Evolutionary conservation across 1,284 basidiomycete species (phyloP).

Genomic region (Papiliotrema terrestris): DNA sequence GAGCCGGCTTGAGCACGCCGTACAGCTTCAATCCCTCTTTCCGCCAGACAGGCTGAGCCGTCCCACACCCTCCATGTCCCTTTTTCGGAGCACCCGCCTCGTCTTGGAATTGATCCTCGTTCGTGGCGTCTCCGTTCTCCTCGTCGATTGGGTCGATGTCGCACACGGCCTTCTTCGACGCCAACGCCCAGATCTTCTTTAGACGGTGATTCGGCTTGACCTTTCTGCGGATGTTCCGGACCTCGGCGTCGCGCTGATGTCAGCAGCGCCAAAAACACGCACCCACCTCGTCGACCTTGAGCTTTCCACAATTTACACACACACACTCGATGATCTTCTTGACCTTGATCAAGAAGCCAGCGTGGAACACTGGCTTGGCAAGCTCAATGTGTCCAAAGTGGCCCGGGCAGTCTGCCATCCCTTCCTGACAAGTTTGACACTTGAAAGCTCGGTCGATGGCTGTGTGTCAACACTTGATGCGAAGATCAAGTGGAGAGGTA

Average conservation of each 20-base stretch:
- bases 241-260: slow-evolving; percentile 70
- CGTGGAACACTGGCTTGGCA: slow-evolving; percentile 92
- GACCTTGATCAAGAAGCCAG: slow-evolving; percentile 97
- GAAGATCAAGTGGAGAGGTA: neutral
- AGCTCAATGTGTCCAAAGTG: slow-evolving; percentile 99
- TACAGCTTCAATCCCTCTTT: slow-evolving; percentile 96
- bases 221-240: slow-evolving; percentile 77
- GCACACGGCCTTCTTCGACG: slow-evolving; percentile 67
- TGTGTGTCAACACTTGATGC: slow-evolving; percentile 23
- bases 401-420: slow-evolving; percentile 96
- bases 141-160: slow-evolving; percentile 61
- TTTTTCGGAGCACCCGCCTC: slow-evolving; percentile 23
- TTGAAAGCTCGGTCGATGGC: slow-evolving; percentile 98
- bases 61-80: slow-evolving; percentile 94
- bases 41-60: slow-evolving; percentile 81
- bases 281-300: slow-evolving; percentile 96
- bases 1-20: slow-evolving; percentile 89
- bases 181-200: slow-evolving; percentile 73
- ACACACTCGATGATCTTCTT: slow-evolving; percentile 99
- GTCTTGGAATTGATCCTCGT: slow-evolving; percentile 58
- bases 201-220: slow-evolving; percentile 84
- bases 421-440: slow-evolving; percentile 98
- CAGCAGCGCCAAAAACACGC: slow-evolving; percentile 15
- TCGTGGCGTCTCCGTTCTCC: slow-evolving; percentile 69
- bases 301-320: slow-evolving; percentile 96